Conservation (phyloP, 1,284 basidiomycete species). For the Cryptococcus jaspeensis region DNA sequence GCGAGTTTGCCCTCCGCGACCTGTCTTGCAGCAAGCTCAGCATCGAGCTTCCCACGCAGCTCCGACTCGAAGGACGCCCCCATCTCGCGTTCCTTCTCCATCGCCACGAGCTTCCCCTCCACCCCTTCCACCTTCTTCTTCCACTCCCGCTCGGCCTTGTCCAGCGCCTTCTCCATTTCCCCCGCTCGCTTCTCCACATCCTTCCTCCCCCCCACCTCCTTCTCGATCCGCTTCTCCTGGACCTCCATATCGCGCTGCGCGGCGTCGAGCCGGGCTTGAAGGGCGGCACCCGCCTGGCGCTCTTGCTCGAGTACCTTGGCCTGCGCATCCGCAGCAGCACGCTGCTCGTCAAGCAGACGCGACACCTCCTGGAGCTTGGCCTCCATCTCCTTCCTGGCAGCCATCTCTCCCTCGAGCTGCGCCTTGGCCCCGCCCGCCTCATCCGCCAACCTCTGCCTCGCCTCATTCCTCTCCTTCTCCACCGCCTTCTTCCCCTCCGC, state of each 20-base stretch:
- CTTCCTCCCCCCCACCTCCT: constrained; percentile 4
- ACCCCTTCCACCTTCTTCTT: constrained; percentile 3
- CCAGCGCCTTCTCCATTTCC: constrained; percentile 8
- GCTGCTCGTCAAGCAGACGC: not conserved
- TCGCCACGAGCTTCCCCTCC: not conserved
- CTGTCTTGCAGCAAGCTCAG: not conserved
- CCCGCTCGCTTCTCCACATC: constrained; percentile 6
- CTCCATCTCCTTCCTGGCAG: constrained; percentile 1
- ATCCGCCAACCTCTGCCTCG: not conserved
- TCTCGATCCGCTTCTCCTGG: constrained; percentile 9
- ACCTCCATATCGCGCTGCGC: constrained; percentile 18
- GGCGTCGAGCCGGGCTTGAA: constrained; percentile 19
- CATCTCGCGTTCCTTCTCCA: not conserved
- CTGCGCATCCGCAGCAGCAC: not conserved
- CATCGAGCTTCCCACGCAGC: not conserved
- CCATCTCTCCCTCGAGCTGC: constrained; percentile 15
- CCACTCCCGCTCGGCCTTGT: constrained; percentile 3
- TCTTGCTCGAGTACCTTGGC: not conserved
- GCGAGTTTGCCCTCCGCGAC: not conserved
- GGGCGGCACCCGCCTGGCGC: constrained; percentile 6
- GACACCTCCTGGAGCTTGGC: not conserved
- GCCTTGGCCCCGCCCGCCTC: constrained; percentile 3
- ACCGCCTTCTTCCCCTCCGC: not conserved
- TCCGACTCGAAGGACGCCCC: not conserved
- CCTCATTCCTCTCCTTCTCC: constrained; percentile 6